Percentiles rank a stretch among this genome's conserved stretches.
phyloP scores from a whole-genome alignment of 495 filamentous ascomycete species.

The Penicillium paxilli region DNA sequence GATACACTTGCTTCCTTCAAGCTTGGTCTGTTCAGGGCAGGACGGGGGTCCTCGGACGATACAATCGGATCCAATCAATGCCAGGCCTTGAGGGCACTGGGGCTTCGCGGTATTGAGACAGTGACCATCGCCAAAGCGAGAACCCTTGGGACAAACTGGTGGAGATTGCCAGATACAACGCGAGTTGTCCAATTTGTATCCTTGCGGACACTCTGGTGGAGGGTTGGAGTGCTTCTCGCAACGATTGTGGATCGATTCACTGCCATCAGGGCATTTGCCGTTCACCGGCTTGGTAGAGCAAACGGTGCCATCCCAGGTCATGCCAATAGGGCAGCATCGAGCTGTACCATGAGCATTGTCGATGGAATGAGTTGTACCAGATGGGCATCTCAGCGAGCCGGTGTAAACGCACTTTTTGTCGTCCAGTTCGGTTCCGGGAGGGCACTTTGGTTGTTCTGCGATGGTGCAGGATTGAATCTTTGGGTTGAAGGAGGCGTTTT shows the following conservation, averaged over 20 bases:
- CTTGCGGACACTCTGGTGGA: constrained; percentile 3
- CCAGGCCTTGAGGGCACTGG: background rate
- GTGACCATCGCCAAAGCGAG: background rate
- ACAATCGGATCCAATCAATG: constrained; percentile 2
- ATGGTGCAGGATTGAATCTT: background rate
- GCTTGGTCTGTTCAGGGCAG: background rate
- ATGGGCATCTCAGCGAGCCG: background rate
- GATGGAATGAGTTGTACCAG: background rate
- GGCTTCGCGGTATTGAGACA: background rate
- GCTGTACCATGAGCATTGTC: background rate
- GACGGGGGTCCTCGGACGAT: background rate
- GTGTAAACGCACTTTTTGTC: background rate
- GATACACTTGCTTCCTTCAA: constrained; percentile 5
- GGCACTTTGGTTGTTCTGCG: background rate
- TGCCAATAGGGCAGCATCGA: constrained; percentile 3
- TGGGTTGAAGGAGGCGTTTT: background rate
- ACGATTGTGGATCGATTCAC: background rate
- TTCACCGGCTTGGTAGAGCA: background rate
- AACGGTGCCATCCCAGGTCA: background rate
- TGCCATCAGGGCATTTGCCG: constrained; percentile 4
- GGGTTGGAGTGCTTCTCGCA: constrained; percentile 9
- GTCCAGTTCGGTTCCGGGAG: background rate
- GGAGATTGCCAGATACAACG: background rate
- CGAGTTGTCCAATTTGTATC: background rate
- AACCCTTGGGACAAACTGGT: constrained; percentile 1